Evolutionary conservation across 176 grass and related monocot genomes (phyloP).

Genomic region (Hordeum marinum): DNA sequence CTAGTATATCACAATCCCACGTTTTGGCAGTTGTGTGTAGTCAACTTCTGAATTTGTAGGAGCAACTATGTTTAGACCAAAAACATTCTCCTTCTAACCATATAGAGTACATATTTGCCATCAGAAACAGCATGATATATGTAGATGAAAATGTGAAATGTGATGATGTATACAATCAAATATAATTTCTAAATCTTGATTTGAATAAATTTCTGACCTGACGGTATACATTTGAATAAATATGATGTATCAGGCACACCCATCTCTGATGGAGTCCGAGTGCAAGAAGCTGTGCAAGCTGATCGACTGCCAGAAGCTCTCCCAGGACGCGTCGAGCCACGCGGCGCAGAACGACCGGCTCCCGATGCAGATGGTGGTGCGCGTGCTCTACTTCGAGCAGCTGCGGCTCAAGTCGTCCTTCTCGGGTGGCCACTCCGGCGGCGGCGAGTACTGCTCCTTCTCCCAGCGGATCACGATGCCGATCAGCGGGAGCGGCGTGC

Average conservation of each 20-base stretch:
- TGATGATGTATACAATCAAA: background rate
- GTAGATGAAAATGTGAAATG: background rate
- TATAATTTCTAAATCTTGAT: background rate
- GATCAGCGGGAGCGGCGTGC: constrained; percentile 41
- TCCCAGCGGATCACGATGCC: constrained; percentile 43
- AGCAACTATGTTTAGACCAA: background rate
- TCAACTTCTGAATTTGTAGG: background rate
- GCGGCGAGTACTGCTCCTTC: background rate
- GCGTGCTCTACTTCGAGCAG: constrained; percentile 80
- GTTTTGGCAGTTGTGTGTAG: background rate
- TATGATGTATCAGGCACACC: constrained; percentile 50
- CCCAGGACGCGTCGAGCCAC: constrained; percentile 63
- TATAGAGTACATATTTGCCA: background rate
- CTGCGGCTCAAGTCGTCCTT: constrained; percentile 52
- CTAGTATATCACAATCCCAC: background rate
- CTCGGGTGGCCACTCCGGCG: constrained; percentile 10
- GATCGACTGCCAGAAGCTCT: constrained; percentile 71
- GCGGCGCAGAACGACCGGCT: constrained; percentile 79
- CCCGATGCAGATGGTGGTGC: constrained; percentile 64
- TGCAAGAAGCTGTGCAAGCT: constrained; percentile 95
- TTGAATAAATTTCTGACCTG: background rate
- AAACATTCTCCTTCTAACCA: background rate
- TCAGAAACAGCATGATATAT: background rate
- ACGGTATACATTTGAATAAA: too few relatives aligned
- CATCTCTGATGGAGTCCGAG: constrained; percentile 81